phyloP scores from a whole-genome alignment of 2,329 filamentous ascomycete genomes.

The Rasamsonia emersonii region DNA sequence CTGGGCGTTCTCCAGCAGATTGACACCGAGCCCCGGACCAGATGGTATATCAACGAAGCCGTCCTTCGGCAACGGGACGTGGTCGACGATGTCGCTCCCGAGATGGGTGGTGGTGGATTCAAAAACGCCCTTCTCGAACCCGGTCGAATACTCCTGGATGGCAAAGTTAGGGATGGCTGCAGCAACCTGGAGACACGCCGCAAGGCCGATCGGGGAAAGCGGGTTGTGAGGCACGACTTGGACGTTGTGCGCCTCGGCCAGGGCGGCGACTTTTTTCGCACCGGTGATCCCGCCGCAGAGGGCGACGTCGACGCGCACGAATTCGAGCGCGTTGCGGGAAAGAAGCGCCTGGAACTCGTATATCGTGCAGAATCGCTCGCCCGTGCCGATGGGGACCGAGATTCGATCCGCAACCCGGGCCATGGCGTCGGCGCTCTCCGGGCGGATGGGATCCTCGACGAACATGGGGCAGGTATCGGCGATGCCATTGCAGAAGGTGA shows the following conservation, averaged over 20 bases:
- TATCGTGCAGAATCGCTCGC: conserved; percentile 59
- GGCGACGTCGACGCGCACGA: conserved; percentile 61
- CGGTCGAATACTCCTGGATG: conserved; percentile 50
- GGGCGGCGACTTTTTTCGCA: conserved; percentile 55
- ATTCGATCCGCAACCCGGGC: conserved; percentile 49
- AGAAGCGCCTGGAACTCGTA: conserved; percentile 66
- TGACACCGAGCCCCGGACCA: too few species aligned
- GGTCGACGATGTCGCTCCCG: too few species aligned
- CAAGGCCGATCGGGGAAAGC: conserved; percentile 60
- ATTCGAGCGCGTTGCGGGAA: conserved; percentile 56
- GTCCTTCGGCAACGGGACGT: too few species aligned
- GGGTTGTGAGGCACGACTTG: conserved; percentile 64
- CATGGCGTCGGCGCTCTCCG: conserved; percentile 56
- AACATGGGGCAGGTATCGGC: conserved; percentile 60
- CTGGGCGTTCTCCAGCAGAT: too few species aligned
- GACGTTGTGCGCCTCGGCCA: conserved; percentile 64
- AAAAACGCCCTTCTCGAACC: too few species aligned
- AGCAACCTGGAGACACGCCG: conserved; percentile 59
- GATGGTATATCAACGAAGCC: too few species aligned
- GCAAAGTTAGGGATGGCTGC: conserved; percentile 52
- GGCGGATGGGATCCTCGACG: conserved; percentile 62
- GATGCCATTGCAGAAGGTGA: conserved; percentile 56
- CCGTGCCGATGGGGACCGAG: conserved; percentile 58
- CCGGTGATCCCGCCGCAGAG: conserved; percentile 65
- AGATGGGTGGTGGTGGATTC: too few species aligned